Base-by-base conservation (phyloP, 768 basidiomycete species). In the Scleroderma citrinum region DNA sequence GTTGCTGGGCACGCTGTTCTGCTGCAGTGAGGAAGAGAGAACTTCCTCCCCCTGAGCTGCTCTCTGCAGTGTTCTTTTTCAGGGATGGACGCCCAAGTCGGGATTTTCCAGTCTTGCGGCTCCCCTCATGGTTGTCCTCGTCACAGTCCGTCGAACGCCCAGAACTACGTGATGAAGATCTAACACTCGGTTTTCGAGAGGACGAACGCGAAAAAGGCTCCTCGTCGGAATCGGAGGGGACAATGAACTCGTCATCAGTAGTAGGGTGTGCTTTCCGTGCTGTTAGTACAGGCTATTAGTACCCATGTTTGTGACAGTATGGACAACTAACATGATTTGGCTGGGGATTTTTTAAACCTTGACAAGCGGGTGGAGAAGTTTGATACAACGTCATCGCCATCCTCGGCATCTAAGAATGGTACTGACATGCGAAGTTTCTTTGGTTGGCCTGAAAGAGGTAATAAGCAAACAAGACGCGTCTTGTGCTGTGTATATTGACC, bases 1-100 rank as follows among this genome's bases (percentile, higher is more conserved):
- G 86, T 32, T 81, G 78, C 59, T 83, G 78, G 41, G 81, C 76
- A 6, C 86, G 76, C 55, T 77, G 77, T 62, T 94, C 92, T 2
- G 94, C 92, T 7, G 83, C 83, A 14, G 92, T 95, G 48, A 93
- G 71, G 68, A 94, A 89, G 8, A 67, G 64, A 36, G 65, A 67
- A 32, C 62, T 62, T 5, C 46, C 63, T 21, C 69, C 66, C 38
- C 61, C 59, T 21, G 64, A 64, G 23, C 62, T 57, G 16, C 65
- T 47, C 5, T 65, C 59, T 7, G 62, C 51, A 44, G 53, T 64
- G 48, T 51, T 47, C 31, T 64, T 71, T 55, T 62, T 66, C 16
- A 62, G 53, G 14, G 65, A 37, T 26, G 69, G 63, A 39, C 69
- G 71, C 31, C 61, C 62, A 7, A 48, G 61, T 40, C 71, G 73